phyloP scores from a whole-genome alignment of 306 rosid genomes.

The Pueraria montana region DNA sequence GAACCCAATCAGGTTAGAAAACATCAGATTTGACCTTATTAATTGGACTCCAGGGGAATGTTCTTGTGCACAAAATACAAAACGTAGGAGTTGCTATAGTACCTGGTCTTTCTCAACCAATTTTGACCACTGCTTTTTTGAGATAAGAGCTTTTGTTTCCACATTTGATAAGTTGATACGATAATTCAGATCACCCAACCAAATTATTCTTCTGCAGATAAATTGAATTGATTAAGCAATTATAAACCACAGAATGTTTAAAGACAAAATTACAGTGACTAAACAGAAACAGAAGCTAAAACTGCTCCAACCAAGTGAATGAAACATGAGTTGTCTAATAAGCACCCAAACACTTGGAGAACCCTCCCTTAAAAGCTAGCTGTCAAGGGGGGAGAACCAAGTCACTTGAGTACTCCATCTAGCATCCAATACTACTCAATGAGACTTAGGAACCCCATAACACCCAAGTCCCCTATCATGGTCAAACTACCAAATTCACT shows the following conservation, averaged over 20 bases:
- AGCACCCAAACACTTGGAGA: not conserved
- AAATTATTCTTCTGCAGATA: slow-evolving; percentile 79
- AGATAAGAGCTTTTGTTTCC: slow-evolving; percentile 77
- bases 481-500: too few species aligned
- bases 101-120: slow-evolving; percentile 96
- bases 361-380: not conserved
- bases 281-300: slow-evolving; percentile 33
- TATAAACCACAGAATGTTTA: not conserved
- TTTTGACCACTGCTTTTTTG: slow-evolving; percentile 73
- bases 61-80: slow-evolving; percentile 21
- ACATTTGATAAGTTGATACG: slow-evolving; percentile 80
- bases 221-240: slow-evolving; percentile 32
- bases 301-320: slow-evolving; percentile 41
- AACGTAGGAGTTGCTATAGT: slow-evolving; percentile 25
- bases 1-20: slow-evolving; percentile 32
- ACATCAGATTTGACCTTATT: slow-evolving; percentile 41
- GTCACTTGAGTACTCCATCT: too few species aligned
- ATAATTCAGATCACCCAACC: slow-evolving; percentile 97
- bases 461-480: too few species aligned
- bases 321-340: not conserved
- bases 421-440: too few species aligned
- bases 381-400: too few species aligned
- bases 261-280: not conserved
- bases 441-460: too few species aligned
- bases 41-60: slow-evolving; percentile 11